phyloP scores from a whole-genome alignment of 495 filamentous ascomycete genomes.

The Neurospora pannonica region DNA sequence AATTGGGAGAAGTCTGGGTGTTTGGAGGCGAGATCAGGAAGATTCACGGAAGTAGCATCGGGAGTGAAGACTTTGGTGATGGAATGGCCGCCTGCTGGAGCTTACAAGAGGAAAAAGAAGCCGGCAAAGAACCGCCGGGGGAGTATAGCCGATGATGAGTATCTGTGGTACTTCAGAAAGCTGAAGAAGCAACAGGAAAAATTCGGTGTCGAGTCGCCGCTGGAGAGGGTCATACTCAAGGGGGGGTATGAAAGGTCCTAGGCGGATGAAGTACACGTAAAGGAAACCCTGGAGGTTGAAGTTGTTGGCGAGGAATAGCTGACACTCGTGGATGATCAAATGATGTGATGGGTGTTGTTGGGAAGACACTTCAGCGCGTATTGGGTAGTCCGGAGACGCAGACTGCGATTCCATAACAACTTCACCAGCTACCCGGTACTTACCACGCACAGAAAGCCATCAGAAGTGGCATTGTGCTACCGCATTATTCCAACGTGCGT shows the following conservation, averaged over 20 bases:
- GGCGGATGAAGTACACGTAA: not conserved
- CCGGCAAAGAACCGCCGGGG: not conserved
- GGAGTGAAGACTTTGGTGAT: not conserved
- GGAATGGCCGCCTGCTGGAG: not conserved
- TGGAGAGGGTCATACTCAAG: not conserved
- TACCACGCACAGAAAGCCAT: too few relatives aligned
- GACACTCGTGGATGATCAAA: not conserved
- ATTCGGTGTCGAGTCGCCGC: not conserved
- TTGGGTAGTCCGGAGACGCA: not conserved
- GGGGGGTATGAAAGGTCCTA: not conserved
- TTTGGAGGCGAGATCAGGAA: not conserved
- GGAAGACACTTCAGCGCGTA: not conserved
- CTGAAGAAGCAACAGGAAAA: not conserved
- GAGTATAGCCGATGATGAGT: not conserved
- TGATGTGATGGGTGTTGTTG: not conserved
- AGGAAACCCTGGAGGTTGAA: not conserved
- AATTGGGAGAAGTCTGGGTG: not conserved
- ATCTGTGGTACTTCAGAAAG: not conserved
- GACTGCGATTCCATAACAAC: not conserved
- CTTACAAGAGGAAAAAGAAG: not conserved
- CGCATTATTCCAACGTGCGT: not conserved
- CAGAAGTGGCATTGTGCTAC: not conserved
- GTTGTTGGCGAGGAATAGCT: not conserved
- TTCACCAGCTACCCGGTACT: not conserved
- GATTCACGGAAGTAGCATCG: not conserved